Conservation (phyloP, 495 filamentous ascomycete genomes). For the Tuber brumale region DNA sequence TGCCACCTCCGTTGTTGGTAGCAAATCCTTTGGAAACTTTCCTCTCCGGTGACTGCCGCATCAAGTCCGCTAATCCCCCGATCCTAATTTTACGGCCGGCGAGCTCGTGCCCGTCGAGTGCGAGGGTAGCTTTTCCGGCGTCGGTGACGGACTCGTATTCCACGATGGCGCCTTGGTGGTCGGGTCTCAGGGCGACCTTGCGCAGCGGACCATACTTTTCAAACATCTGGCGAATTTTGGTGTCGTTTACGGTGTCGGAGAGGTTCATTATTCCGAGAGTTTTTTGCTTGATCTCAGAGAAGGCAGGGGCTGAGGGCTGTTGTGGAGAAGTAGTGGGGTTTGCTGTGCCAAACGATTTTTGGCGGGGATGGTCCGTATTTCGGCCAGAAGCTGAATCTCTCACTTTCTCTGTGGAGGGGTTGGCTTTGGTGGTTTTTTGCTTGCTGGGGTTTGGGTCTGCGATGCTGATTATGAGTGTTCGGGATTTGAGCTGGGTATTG, state of each 20-base stretch:
- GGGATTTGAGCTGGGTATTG: conserved; percentile 61
- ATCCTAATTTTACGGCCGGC: conserved; percentile 59
- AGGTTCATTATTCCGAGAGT: conserved; percentile 61
- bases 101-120: conserved; percentile 66
- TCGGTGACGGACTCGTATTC: conserved; percentile 66
- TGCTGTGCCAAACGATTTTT: conserved; percentile 29
- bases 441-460: conserved; percentile 45
- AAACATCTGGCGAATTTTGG: conserved; percentile 58
- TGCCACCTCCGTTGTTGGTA: conserved; percentile 42
- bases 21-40: conserved; percentile 48
- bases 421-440: conserved; percentile 32
- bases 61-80: conserved; percentile 63
- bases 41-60: conserved; percentile 54
- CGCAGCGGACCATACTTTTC: conserved; percentile 59
- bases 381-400: conserved; percentile 19
- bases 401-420: conserved; percentile 10
- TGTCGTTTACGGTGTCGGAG: conserved; percentile 65
- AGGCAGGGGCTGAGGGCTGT: conserved; percentile 16
- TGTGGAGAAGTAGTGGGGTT: conserved; percentile 27
- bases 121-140: conserved; percentile 68
- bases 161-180: conserved; percentile 79
- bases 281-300: conserved; percentile 50
- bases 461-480: conserved; percentile 62
- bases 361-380: conserved; percentile 9
- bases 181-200: conserved; percentile 63